phyloP scores from a whole-genome alignment of 2,329 filamentous ascomycete species.

The Zopfia rhizophila region DNA sequence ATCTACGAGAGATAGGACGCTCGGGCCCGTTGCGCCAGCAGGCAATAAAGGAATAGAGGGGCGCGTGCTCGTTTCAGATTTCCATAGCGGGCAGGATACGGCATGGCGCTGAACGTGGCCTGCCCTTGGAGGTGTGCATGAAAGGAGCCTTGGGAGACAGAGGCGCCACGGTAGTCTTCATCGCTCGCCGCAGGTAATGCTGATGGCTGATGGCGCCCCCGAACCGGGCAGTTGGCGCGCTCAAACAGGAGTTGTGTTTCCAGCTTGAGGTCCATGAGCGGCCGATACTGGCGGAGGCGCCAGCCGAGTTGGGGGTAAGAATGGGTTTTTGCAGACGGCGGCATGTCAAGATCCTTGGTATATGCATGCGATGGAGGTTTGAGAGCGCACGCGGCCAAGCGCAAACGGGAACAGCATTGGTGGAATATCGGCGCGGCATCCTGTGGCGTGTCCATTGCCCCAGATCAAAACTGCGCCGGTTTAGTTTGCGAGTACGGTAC shows the following conservation, averaged over 20 bases:
- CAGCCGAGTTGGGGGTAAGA: conserved; percentile 1
- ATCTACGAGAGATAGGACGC: conserved; percentile 23
- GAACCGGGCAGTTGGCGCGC: conserved; percentile 4
- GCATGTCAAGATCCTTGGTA: conserved; percentile 19
- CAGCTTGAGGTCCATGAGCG: conserved; percentile 5
- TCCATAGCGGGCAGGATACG: conserved; percentile 7
- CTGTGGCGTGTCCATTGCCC: too few relatives aligned
- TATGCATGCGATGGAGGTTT: conserved; percentile 33
- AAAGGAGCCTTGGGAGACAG: too few relatives aligned
- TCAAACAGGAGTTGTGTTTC: conserved; percentile 10
- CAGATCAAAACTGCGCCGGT: too few relatives aligned
- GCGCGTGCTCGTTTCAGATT: conserved; percentile 34
- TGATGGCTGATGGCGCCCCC: conserved; percentile 2
- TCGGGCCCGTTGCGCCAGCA: conserved; percentile 21
- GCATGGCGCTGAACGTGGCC: conserved; percentile 4
- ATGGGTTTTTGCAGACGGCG: neutral
- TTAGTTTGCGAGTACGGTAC: too few relatives aligned
- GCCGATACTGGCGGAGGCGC: neutral
- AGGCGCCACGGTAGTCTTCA: too few relatives aligned
- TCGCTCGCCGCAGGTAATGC: too few relatives aligned
- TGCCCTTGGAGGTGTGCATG: conserved; percentile 11
- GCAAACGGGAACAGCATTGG: conserved; percentile 14
- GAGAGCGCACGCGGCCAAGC: conserved; percentile 24
- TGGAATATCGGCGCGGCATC: conserved; percentile 4
- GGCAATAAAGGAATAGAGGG: conserved; percentile 27